A percentile compares a stretch with the other conserved stretches of the same genome.
phyloP scores from a whole-genome alignment of 2,329 filamentous ascomycete species.

The Leptosphaerulina australis region DNA sequence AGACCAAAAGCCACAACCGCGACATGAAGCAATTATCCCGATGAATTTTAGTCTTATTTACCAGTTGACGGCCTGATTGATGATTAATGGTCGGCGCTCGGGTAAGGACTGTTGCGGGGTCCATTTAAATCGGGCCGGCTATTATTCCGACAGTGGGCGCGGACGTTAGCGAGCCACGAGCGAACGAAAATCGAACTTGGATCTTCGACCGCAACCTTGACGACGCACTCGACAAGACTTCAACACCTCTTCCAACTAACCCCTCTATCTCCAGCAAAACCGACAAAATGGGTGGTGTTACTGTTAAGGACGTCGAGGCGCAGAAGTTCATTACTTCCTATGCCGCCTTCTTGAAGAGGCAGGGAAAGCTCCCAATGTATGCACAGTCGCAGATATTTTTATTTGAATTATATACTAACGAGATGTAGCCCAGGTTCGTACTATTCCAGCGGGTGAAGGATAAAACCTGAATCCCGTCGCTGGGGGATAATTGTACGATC shows the following conservation, averaged over 20 bases:
- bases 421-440: conserved; percentile 69
- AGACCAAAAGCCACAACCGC: too few species aligned
- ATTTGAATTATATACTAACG: too few species aligned
- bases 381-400: too few species aligned
- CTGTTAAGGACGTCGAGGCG: conserved; percentile 85
- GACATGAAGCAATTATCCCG: too few species aligned
- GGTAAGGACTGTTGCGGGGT: too few species aligned
- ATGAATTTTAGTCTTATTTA: too few species aligned
- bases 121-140: conserved; percentile 27
- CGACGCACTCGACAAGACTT: conserved; percentile 33
- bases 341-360: conserved; percentile 88
- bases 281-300: conserved; percentile 80
- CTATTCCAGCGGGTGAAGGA: conserved; percentile 46
- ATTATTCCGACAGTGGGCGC: conserved; percentile 13
- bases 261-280: conserved; percentile 48
- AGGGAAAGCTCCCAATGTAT: conserved; percentile 86
- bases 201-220: conserved; percentile 1
- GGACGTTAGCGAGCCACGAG: conserved; percentile 31
- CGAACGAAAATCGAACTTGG: conserved; percentile 18
- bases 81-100: too few species aligned
- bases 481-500: conserved; percentile 54
- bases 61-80: too few species aligned
- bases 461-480: conserved; percentile 61
- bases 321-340: conserved; percentile 90
- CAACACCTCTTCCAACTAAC: conserved; percentile 26